Evolutionary conservation across 202 grass and related monocot genomes (phyloP), one percentile per base, ranked within the genome.

Genomic region (Digitaria exilis): DNA sequence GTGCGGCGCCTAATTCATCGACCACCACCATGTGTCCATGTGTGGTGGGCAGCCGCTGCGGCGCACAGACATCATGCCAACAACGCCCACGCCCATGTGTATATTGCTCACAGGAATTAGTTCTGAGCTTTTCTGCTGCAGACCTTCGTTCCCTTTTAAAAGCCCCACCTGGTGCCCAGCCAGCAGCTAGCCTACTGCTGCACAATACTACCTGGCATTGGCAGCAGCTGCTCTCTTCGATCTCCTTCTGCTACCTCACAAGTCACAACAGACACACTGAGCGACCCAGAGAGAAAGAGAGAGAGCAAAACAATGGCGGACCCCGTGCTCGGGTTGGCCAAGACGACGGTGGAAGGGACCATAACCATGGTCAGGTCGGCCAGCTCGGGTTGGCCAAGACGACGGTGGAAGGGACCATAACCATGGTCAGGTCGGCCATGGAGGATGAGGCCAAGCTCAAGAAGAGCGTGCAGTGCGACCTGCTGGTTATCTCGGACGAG

Each of bases 321-420:
- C 39, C 66, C 71, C 4, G 79, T 71, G n/a, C n/a, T n/a, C n/a
- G 80, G 52, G 2, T 19, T 82, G 42, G 68, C 80, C 42, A 73
- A 39, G 80, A 19, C 68, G 29, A 29, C 21, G 21, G 55, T 82
- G 13, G 68, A 72, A 7, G 55, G 55, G 21, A 11, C 42, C 2
- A 4, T 82, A 0, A 73, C 12, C 19, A 62, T 25, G 41, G 41
- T 29, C 21, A 45, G 24, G 18, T 34, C 42, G 4, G 80, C 56
- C 0, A 73, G 42, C 21, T 63, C 18, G 80, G 52, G 2, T 19
- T 82, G 42, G 68, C 80, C 42, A 73, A 39, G 80, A 19, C 68
- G 29, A 29, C 21, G 21, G 55, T 82, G 13, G 68, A 72, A 7
- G 55, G 55, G 21, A 11, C 42, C 2, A 4, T 82, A 0, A 73